Conservation (phyloP, 352 stramenopile species). For the Phytopythium oedochilum region DNA sequence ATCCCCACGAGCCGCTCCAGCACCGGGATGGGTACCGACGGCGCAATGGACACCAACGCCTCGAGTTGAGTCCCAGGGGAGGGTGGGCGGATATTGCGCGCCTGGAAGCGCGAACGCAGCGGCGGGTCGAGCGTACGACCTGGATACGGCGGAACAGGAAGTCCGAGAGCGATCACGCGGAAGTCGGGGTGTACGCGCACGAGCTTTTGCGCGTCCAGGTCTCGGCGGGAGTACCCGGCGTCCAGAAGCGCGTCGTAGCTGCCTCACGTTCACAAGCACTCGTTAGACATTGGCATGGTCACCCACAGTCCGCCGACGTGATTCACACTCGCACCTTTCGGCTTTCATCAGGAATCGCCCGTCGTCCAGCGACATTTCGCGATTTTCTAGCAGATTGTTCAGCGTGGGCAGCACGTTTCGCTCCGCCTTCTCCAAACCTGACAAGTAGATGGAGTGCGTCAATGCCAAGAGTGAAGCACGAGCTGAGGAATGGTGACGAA, state of each 20-base stretch:
- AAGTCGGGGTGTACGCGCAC: conserved; percentile 91
- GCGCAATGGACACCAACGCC: conserved; percentile 34
- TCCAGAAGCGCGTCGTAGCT: conserved; percentile 64
- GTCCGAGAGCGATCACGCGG: conserved; percentile 88
- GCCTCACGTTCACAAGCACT: neutral
- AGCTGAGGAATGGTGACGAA: too few species aligned
- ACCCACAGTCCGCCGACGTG: neutral
- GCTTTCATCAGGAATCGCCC: conserved; percentile 91
- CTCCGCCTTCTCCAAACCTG: conserved; percentile 92
- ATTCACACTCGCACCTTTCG: conserved; percentile 43
- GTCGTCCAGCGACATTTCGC: conserved; percentile 95
- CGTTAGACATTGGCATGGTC: neutral
- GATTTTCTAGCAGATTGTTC: conserved; percentile 97
- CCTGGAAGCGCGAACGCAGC: conserved; percentile 84
- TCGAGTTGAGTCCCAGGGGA: conserved; percentile 66
- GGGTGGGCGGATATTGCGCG: conserved; percentile 55
- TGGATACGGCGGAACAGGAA: conserved; percentile 85
- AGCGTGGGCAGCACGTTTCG: conserved; percentile 96
- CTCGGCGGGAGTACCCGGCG: conserved; percentile 40
- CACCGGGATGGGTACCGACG: conserved; percentile 38
- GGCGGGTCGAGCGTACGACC: conserved; percentile 83
- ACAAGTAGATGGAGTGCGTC: neutral
- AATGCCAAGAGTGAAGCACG: neutral
- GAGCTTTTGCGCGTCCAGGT: conserved; percentile 56
- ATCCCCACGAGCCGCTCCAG: conserved; percentile 72